Conservation (phyloP, 2,329 filamentous ascomycete species). For the Leptosphaerulina australis region DNA sequence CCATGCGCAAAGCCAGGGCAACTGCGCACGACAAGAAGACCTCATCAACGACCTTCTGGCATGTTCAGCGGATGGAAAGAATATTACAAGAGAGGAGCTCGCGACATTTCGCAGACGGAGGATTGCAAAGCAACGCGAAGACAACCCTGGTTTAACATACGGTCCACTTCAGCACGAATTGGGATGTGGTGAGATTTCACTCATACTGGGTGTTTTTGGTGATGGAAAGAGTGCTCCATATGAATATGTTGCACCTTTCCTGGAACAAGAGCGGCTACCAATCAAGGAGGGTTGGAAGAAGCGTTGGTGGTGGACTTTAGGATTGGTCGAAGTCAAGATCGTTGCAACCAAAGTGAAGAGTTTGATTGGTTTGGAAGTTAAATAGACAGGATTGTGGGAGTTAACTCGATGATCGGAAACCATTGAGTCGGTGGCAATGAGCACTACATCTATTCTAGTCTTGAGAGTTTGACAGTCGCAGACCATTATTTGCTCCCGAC, state of each 20-base stretch:
- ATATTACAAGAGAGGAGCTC: constrained; percentile 4
- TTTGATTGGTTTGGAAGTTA: constrained; percentile 4
- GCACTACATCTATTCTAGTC: no score
- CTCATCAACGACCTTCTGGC: constrained; percentile 1
- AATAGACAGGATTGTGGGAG: no score
- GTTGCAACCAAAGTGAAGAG: constrained; percentile 11
- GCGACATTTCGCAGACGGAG: constrained; percentile 3
- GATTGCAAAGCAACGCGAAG: constrained; percentile 12
- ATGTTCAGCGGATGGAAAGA: constrained; percentile 1
- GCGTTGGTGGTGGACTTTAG: constrained; percentile 20
- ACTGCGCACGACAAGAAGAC: constrained; percentile 8
- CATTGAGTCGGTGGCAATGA: no score
- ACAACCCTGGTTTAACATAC: constrained; percentile 9
- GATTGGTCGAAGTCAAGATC: constrained; percentile 11
- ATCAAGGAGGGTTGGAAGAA: constrained; percentile 19
- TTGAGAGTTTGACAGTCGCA: no score
- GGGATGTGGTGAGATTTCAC: constrained; percentile 13
- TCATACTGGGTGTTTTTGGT: constrained; percentile 14
- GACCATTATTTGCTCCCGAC: no score
- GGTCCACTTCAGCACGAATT: constrained; percentile 16
- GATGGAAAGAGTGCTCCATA: constrained; percentile 11
- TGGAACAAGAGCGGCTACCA: constrained; percentile 17
- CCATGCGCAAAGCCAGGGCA: constrained; percentile 14
- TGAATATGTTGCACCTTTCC: constrained; percentile 6
- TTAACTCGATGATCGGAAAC: no score